phyloP scores from a whole-genome alignment of 1,284 basidiomycete species.

The Microbotryomycetes sp. region DNA sequence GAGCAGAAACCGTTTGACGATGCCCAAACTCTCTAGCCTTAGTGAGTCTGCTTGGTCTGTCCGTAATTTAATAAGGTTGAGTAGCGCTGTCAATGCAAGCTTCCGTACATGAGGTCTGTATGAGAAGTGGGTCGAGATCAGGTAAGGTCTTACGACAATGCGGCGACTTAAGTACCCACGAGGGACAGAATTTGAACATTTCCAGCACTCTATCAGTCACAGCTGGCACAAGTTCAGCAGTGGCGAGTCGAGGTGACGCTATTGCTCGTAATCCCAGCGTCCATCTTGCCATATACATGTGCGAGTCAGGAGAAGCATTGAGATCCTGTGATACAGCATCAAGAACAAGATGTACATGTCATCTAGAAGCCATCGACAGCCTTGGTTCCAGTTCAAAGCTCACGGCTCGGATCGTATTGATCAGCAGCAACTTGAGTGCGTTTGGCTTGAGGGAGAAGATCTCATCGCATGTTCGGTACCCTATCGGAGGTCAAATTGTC shows the following conservation, averaged over 20 bases:
- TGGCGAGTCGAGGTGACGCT: not conserved
- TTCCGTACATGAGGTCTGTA: constrained; percentile 2
- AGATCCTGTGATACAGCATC: constrained; percentile 22
- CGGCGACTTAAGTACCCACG: no score
- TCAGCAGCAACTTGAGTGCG: constrained; percentile 19
- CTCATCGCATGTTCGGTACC: constrained; percentile 21
- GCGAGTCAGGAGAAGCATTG: not conserved
- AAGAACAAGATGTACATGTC: no score
- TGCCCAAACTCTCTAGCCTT: no score
- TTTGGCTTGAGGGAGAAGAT: constrained; percentile 9
- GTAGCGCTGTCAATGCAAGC: constrained; percentile 13
- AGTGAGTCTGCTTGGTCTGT: not conserved
- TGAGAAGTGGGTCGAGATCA: no score
- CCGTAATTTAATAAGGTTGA: not conserved
- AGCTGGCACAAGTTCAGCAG: constrained; percentile 9
- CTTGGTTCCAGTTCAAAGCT: not conserved
- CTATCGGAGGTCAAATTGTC: not conserved
- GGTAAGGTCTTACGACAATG: no score
- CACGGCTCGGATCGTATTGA: constrained; percentile 21
- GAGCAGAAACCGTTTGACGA: no score
- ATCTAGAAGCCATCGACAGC: not conserved
- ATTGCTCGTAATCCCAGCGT: constrained; percentile 8
- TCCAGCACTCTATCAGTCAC: constrained; percentile 13
- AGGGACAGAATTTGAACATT: not conserved
- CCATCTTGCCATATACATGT: not conserved